Base-by-base conservation (phyloP, 2,329 filamentous ascomycete genomes). In the Dothistroma septosporum region DNA sequence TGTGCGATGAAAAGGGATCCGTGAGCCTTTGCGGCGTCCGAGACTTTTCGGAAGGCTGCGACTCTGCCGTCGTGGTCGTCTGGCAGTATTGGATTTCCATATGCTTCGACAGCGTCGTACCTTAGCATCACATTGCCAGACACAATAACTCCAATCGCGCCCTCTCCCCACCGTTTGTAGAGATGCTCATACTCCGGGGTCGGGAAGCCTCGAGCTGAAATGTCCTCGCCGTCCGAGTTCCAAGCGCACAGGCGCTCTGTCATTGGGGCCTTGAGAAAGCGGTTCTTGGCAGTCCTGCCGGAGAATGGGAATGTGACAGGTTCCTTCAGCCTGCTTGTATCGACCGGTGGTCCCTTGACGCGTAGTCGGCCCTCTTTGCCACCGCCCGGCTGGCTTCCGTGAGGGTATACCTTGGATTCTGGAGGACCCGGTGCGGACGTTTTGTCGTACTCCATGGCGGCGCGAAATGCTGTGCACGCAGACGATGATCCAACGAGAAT, bases 251-350 rank as follows among this genome's bases (percentile, higher is more conserved):
- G 63, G 2, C 70, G 66, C 57, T 73, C 69, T 2, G 69, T 73
- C 71, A 73, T 72, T 19, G 69, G 66, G 6, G 65, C 70, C 60
- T 73, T 73, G 22, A 72, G 60, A 50, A 73, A 72, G 11, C 70
- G 58, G 35, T 73, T 73, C 53, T 61, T 64, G 1, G 70, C 70
- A 19, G 61, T 69, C 16, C 67, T 61, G 24, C 66, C 64, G 19
- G 67, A 69, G 58, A 73, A 73, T 4, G 68, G 63, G 32, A 72
- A 71, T n/a, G 63, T 70, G 28, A 73, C 64, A 14, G 64, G 54
- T 33, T 71, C 52, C 28, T 32, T 59, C 10, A 73, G 61, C 10
- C 56, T 47, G 22, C 57, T 57, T 31, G 64, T 62, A 57, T 72
- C 66, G 9, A 69, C 61, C 32, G 55, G 41, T 6, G 66, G 65